Evolutionary conservation across 1,284 basidiomycete species (phyloP).

Genomic region (Xerocomus minutiporus): DNA sequence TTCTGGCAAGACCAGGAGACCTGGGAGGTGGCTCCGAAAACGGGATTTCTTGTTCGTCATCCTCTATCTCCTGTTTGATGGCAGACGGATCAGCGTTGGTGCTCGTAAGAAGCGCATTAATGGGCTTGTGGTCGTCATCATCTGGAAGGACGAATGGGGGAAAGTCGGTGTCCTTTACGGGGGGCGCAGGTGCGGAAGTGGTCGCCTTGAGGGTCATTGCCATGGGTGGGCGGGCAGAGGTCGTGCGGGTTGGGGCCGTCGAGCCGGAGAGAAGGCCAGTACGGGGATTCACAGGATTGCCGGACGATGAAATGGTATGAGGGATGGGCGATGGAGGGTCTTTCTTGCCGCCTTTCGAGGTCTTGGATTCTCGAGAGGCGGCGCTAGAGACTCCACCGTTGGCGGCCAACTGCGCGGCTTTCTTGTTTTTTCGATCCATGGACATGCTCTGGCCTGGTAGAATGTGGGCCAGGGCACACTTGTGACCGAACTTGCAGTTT

Average conservation of each 20-base stretch:
- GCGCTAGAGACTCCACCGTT: constrained; percentile 38
- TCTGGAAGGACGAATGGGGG: constrained; percentile 62
- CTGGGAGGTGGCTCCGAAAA: constrained; percentile 5
- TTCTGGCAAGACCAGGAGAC: constrained; percentile 14
- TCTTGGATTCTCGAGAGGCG: constrained; percentile 35
- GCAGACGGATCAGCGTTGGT: constrained; percentile 1
- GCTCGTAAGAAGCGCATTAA: not conserved
- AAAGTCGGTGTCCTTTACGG: constrained; percentile 72
- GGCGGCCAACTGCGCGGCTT: constrained; percentile 78
- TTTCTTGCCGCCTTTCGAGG: constrained; percentile 40
- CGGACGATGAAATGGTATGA: constrained; percentile 11
- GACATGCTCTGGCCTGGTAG: constrained; percentile 91
- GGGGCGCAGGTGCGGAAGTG: constrained; percentile 74
- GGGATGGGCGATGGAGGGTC: constrained; percentile 18
- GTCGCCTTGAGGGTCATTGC: constrained; percentile 65
- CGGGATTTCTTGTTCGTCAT: not conserved
- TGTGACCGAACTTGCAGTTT: constrained; percentile 97
- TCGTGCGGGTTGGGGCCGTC: constrained; percentile 47
- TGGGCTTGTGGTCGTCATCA: constrained; percentile 38
- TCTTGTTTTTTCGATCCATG: constrained; percentile 99
- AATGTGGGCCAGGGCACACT: constrained; percentile 92
- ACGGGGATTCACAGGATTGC: constrained; percentile 24
- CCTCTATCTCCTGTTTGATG: constrained; percentile 5
- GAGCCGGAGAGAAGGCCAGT: constrained; percentile 51
- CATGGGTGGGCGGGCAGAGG: constrained; percentile 55